Conservation (phyloP, 257 asterid genomes). For the Solanum paucissectum region DNA sequence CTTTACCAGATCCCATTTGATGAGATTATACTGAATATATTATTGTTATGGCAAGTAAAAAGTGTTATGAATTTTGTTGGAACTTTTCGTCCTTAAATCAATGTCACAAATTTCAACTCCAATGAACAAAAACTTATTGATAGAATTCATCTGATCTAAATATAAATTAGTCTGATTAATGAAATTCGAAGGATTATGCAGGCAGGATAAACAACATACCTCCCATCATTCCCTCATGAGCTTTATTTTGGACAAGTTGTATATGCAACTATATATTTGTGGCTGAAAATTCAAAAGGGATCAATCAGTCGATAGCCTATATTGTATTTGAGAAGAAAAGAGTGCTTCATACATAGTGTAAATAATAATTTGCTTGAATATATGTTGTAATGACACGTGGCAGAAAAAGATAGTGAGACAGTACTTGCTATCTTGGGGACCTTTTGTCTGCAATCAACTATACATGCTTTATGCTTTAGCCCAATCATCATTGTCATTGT, state of each 20-base stretch:
- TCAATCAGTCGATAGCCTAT: background rate
- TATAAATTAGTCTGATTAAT: background rate
- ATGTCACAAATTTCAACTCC: background rate
- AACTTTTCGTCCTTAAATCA: background rate
- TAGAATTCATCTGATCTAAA: background rate
- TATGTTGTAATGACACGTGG: background rate
- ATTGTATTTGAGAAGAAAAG: background rate
- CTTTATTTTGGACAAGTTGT: background rate
- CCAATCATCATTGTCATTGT: constrained; percentile 9
- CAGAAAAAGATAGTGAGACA: background rate
- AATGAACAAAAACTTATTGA: background rate
- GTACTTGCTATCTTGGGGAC: background rate
- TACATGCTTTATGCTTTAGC: constrained; percentile 2
- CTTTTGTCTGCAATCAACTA: background rate
- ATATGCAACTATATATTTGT: background rate
- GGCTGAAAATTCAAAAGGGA: background rate
- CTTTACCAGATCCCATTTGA: background rate
- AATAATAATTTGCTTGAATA: background rate
- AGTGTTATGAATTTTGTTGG: background rate
- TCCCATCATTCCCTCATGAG: background rate
- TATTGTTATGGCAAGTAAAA: background rate
- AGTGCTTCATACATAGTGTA: background rate
- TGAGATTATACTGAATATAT: background rate
- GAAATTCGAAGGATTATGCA: background rate
- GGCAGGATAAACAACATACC: background rate